These are phyloP conservation scores for Zygosaccharomyces sapae DNA, from an alignment of 1,139 yeast species.

Conservation along the genomic window DNA sequence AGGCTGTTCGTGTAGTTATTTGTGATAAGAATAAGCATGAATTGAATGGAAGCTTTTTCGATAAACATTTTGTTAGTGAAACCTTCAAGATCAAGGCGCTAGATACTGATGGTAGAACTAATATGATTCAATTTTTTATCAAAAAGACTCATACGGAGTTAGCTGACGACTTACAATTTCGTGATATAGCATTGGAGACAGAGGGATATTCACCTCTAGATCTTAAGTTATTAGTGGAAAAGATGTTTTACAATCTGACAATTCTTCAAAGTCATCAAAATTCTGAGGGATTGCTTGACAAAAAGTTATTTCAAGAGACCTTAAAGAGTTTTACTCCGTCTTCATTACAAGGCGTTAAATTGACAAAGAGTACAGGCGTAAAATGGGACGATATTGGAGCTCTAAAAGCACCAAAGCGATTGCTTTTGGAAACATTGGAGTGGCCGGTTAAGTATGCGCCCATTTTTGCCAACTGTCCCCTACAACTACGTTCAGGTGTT, in stretches of 20 bases:
- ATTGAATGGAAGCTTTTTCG: conserved; percentile 56
- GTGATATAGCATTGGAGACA: conserved; percentile 72
- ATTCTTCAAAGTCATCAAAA: conserved; percentile 12
- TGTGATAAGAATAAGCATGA: conserved; percentile 64
- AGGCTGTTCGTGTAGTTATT: conserved; percentile 25
- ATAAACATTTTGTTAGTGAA: conserved; percentile 69
- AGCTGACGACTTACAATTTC: conserved; percentile 47
- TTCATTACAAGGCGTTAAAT: conserved; percentile 77
- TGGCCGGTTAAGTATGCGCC: conserved; percentile 98
- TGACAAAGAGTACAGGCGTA: conserved; percentile 66
- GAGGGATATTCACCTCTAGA: conserved; percentile 91
- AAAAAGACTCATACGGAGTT: conserved; percentile 31
- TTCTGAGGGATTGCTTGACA: conserved; percentile 12
- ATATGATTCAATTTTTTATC: conserved; percentile 49
- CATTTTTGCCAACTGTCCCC: conserved; percentile 81
- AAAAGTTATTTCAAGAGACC: conserved; percentile 50
- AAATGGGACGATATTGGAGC: conserved; percentile 93
- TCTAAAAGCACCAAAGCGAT: conserved; percentile 64
- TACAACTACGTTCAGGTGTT: conserved; percentile 83
- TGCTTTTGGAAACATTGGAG: conserved; percentile 81
- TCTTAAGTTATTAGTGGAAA: conserved; percentile 63
- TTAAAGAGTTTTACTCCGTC: conserved; percentile 72
- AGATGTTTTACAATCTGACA: conserved; percentile 52
- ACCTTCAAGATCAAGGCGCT: conserved; percentile 65
- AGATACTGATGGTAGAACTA: conserved; percentile 54